These are phyloP conservation scores for Ganoderma boninense DNA, from an alignment of 1,284 basidiomycete species.

Conservation along the genomic window DNA sequence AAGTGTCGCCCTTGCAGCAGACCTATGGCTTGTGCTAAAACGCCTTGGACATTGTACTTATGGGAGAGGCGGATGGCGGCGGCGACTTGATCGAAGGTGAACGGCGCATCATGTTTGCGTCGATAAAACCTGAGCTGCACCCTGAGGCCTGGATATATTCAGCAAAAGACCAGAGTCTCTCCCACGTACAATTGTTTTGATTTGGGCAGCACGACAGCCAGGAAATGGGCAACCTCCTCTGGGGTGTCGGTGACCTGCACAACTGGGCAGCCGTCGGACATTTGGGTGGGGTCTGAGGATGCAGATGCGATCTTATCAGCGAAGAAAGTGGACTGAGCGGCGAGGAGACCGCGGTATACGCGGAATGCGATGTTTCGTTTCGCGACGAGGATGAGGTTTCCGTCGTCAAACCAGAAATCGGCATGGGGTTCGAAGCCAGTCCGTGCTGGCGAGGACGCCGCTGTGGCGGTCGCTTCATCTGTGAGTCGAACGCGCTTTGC, in stretches of 20 bases:
- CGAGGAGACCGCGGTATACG: too few relatives aligned
- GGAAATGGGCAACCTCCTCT: constrained; percentile 15
- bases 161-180: neutral
- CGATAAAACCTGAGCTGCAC: neutral
- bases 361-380: constrained; percentile 18
- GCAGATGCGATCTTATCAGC: constrained; percentile 25
- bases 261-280: constrained; percentile 25
- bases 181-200: neutral
- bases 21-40: neutral
- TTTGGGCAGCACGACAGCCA: constrained; percentile 5
- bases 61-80: constrained; percentile 19
- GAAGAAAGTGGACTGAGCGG: constrained; percentile 29
- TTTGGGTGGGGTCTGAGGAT: neutral
- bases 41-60: constrained; percentile 19
- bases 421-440: neutral
- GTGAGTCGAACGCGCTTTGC: neutral
- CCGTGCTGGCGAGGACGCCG: neutral
- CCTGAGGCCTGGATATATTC: neutral
- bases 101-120: neutral
- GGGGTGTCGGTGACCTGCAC: constrained; percentile 26
- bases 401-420: constrained; percentile 6
- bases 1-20: neutral
- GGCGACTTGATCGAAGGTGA: neutral
- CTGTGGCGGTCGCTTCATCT: neutral
- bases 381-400: constrained; percentile 2